These are phyloP conservation scores for Jimgerdemannia flammicorona DNA, from an alignment of 192 early-diverging fungal genomes.

Conservation along the genomic window DNA sequence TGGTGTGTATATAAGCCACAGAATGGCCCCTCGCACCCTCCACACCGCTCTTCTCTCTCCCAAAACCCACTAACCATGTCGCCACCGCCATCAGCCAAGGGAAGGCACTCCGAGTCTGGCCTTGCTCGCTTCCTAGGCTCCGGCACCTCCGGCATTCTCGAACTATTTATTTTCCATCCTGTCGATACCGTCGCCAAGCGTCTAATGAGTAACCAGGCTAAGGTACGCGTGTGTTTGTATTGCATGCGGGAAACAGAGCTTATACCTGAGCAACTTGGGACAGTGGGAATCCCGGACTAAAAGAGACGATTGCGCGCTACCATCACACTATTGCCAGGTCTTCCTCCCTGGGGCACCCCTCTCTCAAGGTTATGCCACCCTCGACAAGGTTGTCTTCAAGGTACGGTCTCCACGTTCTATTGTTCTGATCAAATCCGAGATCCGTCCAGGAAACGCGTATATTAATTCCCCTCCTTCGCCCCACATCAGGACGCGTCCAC, in stretches of 20 bases:
- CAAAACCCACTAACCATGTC: too few species aligned
- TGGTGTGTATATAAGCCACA: too few species aligned
- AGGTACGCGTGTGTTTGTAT: slow-evolving; percentile 40
- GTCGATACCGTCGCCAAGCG: slow-evolving; percentile 99
- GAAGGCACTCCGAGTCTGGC: slow-evolving; percentile 80
- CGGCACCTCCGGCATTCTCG: slow-evolving; percentile 88
- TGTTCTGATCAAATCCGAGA: too few species aligned
- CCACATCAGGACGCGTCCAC: slow-evolving; percentile 63
- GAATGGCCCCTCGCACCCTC: too few species aligned
- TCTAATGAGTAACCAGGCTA: slow-evolving; percentile 91
- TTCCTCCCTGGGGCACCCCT: slow-evolving; percentile 66
- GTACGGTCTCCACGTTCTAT: slow-evolving; percentile 18
- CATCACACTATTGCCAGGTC: slow-evolving; percentile 32
- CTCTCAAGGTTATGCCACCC: slow-evolving; percentile 57
- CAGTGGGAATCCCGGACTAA: neutral
- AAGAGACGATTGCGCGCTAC: neutral
- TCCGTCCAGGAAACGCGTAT: too few species aligned
- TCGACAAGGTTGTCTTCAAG: slow-evolving; percentile 90
- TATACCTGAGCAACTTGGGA: neutral
- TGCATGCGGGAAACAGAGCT: neutral
- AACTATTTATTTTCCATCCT: slow-evolving; percentile 96
- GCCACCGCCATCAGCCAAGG: slow-evolving; percentile 51
- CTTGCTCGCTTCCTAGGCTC: slow-evolving; percentile 88
- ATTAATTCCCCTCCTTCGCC: neutral
- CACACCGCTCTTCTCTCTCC: too few species aligned